Base-by-base conservation (phyloP, 176 grass and related monocot genomes). In the Ensete glaucum region DNA sequence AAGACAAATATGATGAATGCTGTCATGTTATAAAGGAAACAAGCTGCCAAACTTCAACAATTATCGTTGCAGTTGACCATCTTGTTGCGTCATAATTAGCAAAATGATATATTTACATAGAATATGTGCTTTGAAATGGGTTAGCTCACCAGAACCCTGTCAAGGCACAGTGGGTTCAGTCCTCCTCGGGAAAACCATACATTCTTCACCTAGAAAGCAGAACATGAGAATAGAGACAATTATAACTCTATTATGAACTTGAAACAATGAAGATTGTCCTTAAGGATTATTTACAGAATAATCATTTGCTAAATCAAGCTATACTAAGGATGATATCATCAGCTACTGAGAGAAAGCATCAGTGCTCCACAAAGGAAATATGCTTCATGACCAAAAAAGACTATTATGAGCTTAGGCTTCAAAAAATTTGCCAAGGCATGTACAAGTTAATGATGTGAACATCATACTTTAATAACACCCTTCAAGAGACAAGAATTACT, bases 151-250 rank as follows among this genome's bases (percentile, higher is more conserved):
- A 93, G 71, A 71, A 93, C 90, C 71, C 82, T 82, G 53, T 83
- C 82, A 75, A 89, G 64, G 77, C 90, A 93, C 53, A 89, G 72
- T 54, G 87, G 90, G 55, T 80, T 81, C 64, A 93, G 58, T 43
- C 87, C 85, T 69, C 87, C 82, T 22, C 80, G 79, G 34, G 79
- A 68, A 69, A 89, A 89, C 87, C 84, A 93, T 67, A 27, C 14
- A 67, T 70, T 82, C 54, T 69, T 87, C 59, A 89, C 87, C 90
- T 92, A 78, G 71, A 2, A 50, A 64, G 57, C 23, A 67, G 24
- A 50, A 51, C 22, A 22, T 14, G 16, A 53, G 15, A 53, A 16
- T 27, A 27, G 52, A 25, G 15, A 55, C 21, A 70, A 70, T 54
- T 17, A 73, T 54, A 27, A 54, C 11, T 26, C 49, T 2, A 54